Evolutionary conservation across 1,284 basidiomycete genomes (phyloP), one percentile per base, ranked within the genome.

Genomic region (Pisolithus thermaeus): DNA sequence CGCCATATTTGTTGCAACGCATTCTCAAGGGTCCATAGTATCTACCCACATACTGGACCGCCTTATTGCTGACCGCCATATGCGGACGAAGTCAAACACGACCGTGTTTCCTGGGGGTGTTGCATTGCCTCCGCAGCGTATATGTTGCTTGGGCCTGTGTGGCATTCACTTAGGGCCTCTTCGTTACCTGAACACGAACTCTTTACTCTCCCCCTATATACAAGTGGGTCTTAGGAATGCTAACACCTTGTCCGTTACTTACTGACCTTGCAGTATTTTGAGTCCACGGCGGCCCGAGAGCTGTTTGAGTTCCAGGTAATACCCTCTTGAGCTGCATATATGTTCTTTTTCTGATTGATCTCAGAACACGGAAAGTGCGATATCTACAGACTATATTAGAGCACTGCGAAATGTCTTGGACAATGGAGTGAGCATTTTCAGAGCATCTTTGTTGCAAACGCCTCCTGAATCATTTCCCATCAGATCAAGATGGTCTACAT

Each of bases 11-110:
- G 78, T 99, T 22, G 91, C 93, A 0, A 90, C 93, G 0, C 96
- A 99, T 66, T 91, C 91, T 1, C 96, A 99, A 71, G 96, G 96
- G 28, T 90, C 86, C 6, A 81, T 98, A 35, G 94, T 98, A 18
- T 89, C 92, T 2, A 91, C 92, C 0, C 93, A 97, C 64, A 76
- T 99, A 7, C 70, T 99, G 38, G 87, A 91, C 52, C 79, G 84
- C 4, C 80, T 99, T 57, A 88, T 96, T 55, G 71, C 75, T 41
- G 88, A 94, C 58, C 79, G 83, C 0, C 86, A 93, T 62, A 85
- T 95, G 53, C 73, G 78, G 51, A 89, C 90, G 23, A 64, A 63
- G 36, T 69, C 65, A 44, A 75, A 74, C 49, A 46, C 62, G 28
- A 56, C 56, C 39, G 38, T 47, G 27, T 53, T 53, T 0, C 62